Base-by-base conservation (phyloP, 768 basidiomycete species). In the Leccinum fibrillosum region DNA sequence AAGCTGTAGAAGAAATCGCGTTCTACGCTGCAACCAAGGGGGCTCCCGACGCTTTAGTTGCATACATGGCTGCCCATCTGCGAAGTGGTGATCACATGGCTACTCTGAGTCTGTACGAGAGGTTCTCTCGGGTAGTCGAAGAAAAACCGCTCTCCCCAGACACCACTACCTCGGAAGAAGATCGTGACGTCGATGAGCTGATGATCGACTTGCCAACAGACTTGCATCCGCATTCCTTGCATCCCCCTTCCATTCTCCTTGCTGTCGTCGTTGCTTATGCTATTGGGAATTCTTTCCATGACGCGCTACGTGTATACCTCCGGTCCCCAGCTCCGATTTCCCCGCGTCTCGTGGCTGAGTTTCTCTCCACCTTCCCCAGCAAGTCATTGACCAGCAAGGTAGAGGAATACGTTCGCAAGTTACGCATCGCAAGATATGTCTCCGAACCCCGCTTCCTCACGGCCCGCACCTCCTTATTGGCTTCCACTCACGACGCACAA, bases 231-330 rank as follows among this genome's bases (percentile, higher is more conserved):
- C 57, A 61, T 59, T 44, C 52, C 23, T 32, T 47, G 12, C 61
- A 59, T 10, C 68, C 64, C 2, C 55, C 75, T 62, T 53, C 76
- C n/a, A 59, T 86, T 32, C 71, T 88, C 25, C 75, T 87, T 32
- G 77, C 77, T 11, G 84, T 77, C 6, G 72, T 83, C n/a, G 75
- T 82, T 21, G 90, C 90, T 15, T 74, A 84, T 67, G 85, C 86
- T 4, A 79, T 84, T 67, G 71, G 76, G 30, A 74, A 82, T 64
- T 76, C 79, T n/a, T 89, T 91, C 62, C 64, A 72, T n/a, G 76
- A 69, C 32, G 86, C 88, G 3, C 65, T 90, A 49, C 69, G 72
- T 45, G 66, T 69, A 5, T 83, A 74, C 57, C 61, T 83, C 8
- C 63, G 72, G 19, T 75, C 74, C 1, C 72, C 71, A 17, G 67